These are phyloP conservation scores for Teratosphaeria gauchensis DNA, from an alignment of 2,329 filamentous ascomycete species.

Conservation along the genomic window DNA sequence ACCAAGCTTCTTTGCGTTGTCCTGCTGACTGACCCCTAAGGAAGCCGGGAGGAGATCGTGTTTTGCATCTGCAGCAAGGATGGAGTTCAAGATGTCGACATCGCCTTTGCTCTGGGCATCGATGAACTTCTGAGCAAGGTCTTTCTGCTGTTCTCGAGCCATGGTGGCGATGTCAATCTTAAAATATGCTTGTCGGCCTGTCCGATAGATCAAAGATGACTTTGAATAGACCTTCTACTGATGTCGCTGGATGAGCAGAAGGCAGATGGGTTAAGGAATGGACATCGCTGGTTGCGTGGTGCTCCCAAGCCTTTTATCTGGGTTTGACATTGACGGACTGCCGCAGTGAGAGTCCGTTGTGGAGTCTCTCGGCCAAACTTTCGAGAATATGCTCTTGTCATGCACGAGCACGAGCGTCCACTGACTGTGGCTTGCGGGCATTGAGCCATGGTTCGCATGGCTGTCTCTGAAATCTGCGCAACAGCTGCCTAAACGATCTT, in stretches of 20 bases:
- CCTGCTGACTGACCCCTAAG: constrained; percentile 5
- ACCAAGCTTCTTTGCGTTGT: constrained; percentile 7
- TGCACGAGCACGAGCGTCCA: background rate
- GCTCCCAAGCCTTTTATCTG: background rate
- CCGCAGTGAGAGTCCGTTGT: background rate
- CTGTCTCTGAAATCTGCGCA: background rate
- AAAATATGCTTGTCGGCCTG: background rate
- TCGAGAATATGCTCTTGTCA: background rate
- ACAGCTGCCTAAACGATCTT: background rate
- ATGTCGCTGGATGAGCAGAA: background rate
- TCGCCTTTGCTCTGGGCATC: constrained; percentile 4
- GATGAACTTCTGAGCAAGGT: constrained; percentile 5
- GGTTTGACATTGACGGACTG: too few species aligned
- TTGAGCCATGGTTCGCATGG: background rate
- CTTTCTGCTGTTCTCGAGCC: constrained; percentile 7
- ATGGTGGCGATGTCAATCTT: constrained; percentile 2
- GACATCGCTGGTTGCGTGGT: too few species aligned
- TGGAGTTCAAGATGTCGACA: constrained; percentile 1
- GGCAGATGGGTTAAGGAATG: background rate
- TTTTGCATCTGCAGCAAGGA: constrained; percentile 3
- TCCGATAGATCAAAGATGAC: background rate
- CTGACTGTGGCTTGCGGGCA: background rate
- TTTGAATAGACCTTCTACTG: background rate
- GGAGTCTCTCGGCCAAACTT: background rate
- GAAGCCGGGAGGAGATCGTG: constrained; percentile 8